phyloP scores from a whole-genome alignment of 2,329 filamentous ascomycete genomes.

The Colletotrichum higginsianum region DNA sequence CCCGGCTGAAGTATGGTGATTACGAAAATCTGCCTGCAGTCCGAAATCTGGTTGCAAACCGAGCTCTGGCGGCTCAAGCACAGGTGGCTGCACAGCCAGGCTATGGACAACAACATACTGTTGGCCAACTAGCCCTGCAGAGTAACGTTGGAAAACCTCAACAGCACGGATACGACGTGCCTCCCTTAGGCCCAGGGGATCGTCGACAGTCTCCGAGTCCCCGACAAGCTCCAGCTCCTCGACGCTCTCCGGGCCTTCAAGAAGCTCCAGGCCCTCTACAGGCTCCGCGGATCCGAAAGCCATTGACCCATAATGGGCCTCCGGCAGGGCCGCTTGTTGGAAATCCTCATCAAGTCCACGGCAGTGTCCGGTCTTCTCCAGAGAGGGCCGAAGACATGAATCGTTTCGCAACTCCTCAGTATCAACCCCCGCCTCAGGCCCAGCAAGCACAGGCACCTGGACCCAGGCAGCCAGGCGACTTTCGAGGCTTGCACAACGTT shows the following conservation, averaged over 20 bases:
- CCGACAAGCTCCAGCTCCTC: neutral
- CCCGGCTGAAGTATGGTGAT: no score
- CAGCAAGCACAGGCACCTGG: neutral
- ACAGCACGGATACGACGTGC: neutral
- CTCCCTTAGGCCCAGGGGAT: neutral
- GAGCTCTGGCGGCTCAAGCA: neutral
- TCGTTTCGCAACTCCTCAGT: no score
- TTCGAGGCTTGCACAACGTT: neutral
- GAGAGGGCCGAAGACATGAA: neutral
- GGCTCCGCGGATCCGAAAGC: no score
- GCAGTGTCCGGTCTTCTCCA: neutral
- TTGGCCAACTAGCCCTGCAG: neutral
- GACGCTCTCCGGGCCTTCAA: neutral
- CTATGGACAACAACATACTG: neutral
- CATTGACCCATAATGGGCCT: neutral
- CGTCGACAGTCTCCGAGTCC: neutral
- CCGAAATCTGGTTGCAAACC: no score
- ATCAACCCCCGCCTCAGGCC: neutral
- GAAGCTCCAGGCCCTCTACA: no score
- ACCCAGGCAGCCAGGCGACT: neutral
- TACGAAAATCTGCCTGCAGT: no score
- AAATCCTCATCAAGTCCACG: neutral
- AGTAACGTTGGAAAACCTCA: neutral
- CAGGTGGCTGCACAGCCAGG: neutral
- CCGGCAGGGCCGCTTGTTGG: neutral